Evolutionary conservation across 1,284 basidiomycete genomes (phyloP).

Genomic region (Psilocybe mexicana): DNA sequence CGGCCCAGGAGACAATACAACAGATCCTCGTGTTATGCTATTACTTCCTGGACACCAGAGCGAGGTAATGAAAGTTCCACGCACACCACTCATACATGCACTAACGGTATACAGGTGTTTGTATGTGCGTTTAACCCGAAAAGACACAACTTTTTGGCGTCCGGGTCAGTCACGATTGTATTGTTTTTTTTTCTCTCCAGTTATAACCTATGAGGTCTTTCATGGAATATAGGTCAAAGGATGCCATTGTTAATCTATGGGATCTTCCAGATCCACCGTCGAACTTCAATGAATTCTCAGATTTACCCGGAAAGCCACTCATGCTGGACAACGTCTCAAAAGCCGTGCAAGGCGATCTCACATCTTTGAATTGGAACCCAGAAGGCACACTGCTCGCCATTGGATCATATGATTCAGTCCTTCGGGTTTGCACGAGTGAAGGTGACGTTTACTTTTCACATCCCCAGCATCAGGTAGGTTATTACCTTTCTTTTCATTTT

Average conservation of each 20-base stretch:
- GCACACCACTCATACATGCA: neutral
- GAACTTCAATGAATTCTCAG: constrained; percentile 29
- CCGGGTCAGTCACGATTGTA: constrained; percentile 55
- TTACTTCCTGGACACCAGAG: constrained; percentile 59
- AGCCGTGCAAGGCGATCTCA: constrained; percentile 58
- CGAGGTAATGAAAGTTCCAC: constrained; percentile 46
- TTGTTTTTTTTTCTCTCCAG: neutral
- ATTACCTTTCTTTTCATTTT: constrained; percentile 8
- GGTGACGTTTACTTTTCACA: constrained; percentile 64
- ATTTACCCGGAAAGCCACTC: constrained; percentile 40
- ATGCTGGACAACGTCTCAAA: constrained; percentile 51
- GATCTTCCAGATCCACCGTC: constrained; percentile 51
- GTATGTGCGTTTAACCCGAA: constrained; percentile 80
- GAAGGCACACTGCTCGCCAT: constrained; percentile 74
- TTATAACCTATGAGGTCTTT: neutral
- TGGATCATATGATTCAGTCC: constrained; percentile 70
- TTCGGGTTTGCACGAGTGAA: constrained; percentile 60
- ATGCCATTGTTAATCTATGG: constrained; percentile 78
- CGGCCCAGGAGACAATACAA: constrained; percentile 36
- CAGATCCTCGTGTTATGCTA: constrained; percentile 44
- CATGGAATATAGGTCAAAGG: constrained; percentile 58
- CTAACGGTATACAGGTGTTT: constrained; percentile 57
- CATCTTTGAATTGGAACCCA: constrained; percentile 71
- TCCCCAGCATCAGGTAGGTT: constrained; percentile 61
- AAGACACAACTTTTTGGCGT: constrained; percentile 61